Percentiles rank a stretch among this genome's conserved stretches.
phyloP scores from a whole-genome alignment of 148 eudicot species.

The Persicaria tinctoria region DNA sequence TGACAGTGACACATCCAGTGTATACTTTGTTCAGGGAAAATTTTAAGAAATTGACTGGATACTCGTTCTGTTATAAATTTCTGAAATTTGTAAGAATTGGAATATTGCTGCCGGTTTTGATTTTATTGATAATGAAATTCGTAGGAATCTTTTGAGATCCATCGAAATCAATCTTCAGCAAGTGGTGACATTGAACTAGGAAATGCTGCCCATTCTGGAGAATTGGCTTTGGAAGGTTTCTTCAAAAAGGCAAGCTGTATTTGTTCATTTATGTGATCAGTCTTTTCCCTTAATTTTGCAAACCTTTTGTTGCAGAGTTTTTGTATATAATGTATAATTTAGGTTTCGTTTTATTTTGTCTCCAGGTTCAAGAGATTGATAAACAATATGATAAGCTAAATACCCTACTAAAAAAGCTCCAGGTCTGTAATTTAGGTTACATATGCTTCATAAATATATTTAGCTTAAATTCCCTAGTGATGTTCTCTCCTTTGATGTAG shows the following conservation, averaged over 20 bases:
- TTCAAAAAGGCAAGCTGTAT: slow-evolving; percentile 47
- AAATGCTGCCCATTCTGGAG: slow-evolving; percentile 56
- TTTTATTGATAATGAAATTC: slow-evolving; percentile 4
- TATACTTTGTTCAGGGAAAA: not conserved
- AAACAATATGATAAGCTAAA: slow-evolving; percentile 74
- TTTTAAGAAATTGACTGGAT: too few species aligned
- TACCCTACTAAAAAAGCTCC: slow-evolving; percentile 65
- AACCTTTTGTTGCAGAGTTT: not conserved
- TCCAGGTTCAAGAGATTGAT: slow-evolving; percentile 78
- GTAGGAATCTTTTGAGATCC: slow-evolving; percentile 69
- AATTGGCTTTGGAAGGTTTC: slow-evolving; percentile 61
- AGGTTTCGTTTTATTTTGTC: slow-evolving; percentile 1
- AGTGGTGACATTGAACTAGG: slow-evolving; percentile 76
- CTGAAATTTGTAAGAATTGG: not conserved
- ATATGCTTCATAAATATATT: not conserved
- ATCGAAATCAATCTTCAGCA: slow-evolving; percentile 38
- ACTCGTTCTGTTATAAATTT: not conserved
- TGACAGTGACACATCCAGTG: too few species aligned
- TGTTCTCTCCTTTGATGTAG: not conserved
- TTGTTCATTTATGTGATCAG: not conserved
- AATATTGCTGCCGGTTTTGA: not conserved
- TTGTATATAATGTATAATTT: not conserved
- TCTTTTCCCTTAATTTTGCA: not conserved
- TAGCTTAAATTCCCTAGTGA: not conserved
- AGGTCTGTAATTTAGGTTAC: slow-evolving; percentile 31